Percentiles rank a stretch among this genome's conserved stretches.
phyloP scores from a whole-genome alignment of 805 yeast species.

The Candida vartiovaarae region DNA sequence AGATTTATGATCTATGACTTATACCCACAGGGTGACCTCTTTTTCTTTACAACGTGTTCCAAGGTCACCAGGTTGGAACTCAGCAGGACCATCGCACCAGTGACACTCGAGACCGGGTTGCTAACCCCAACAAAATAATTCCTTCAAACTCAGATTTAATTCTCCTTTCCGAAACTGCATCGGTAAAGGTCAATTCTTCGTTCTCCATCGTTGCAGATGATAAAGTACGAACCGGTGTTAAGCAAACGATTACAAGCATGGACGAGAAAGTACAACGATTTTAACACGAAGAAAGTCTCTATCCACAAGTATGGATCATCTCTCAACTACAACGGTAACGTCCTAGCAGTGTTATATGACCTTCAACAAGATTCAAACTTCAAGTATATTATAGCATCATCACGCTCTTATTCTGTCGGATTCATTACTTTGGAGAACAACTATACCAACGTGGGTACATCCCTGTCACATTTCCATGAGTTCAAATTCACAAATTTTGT shows the following conservation, averaged over 20 bases:
- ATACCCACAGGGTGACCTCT: background rate
- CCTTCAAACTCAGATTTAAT: constrained; percentile 3
- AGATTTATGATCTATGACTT: constrained; percentile 18
- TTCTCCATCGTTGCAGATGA: constrained; percentile 6
- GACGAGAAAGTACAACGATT: constrained; percentile 20
- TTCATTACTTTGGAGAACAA: constrained; percentile 13
- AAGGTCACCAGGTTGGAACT: constrained; percentile 6
- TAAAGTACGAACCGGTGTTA: constrained; percentile 8
- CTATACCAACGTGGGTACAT: constrained; percentile 3
- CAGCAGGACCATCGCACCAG: background rate
- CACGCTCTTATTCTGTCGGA: constrained; percentile 11
- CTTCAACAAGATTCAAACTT: constrained; percentile 14
- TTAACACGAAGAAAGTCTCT: constrained; percentile 13
- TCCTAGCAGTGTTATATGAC: constrained; percentile 17
- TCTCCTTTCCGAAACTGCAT: constrained; percentile 7
- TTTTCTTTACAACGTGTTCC: constrained; percentile 8
- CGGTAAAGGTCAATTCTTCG: constrained; percentile 4
- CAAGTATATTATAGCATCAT: constrained; percentile 21
- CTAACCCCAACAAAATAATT: constrained; percentile 8
- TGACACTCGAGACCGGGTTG: constrained; percentile 4
- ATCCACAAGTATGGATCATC: constrained; percentile 14
- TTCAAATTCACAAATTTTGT: constrained; percentile 9
- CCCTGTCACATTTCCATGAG: constrained; percentile 20
- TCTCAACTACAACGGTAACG: constrained; percentile 13
- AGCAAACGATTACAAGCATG: constrained; percentile 13